Conservation (phyloP, 768 basidiomycete species). For the Macrolepiota dolichaula region DNA sequence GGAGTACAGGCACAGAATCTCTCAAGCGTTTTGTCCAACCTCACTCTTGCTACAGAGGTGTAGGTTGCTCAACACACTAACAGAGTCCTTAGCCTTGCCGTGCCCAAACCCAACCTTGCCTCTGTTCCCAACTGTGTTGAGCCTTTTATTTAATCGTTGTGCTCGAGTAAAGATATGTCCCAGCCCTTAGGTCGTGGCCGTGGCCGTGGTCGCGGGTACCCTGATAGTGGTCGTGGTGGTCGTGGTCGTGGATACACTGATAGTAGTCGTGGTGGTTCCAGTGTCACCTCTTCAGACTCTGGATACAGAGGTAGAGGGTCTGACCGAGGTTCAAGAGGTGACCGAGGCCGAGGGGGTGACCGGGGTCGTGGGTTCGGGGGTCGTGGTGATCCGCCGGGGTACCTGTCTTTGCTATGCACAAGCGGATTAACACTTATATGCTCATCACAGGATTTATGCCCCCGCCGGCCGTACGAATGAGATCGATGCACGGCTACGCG, state of each 20-base stretch:
- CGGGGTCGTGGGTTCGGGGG: slow-evolving; percentile 19
- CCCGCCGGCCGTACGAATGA: slow-evolving; percentile 30
- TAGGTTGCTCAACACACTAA: slow-evolving; percentile 6
- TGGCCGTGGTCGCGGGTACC: slow-evolving; percentile 2
- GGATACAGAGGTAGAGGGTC: slow-evolving; percentile 21
- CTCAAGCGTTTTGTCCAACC: slow-evolving; percentile 5
- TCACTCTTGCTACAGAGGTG: background rate
- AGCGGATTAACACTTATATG: slow-evolving; percentile 7
- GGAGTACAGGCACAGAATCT: too few species aligned
- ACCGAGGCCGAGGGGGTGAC: slow-evolving; percentile 34
- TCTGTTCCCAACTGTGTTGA: too few species aligned
- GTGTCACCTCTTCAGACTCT: background rate
- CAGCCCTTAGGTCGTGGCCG: too few species aligned
- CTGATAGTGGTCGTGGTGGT: background rate
- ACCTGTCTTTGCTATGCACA: background rate
- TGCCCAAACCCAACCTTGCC: too few species aligned
- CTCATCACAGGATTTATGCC: slow-evolving; percentile 26
- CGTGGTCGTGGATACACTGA: slow-evolving; percentile 1
- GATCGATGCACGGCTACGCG: slow-evolving; percentile 40
- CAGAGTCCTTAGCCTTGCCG: background rate
- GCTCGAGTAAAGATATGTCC: too few species aligned
- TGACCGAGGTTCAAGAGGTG: slow-evolving; percentile 36
- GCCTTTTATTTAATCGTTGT: too few species aligned
- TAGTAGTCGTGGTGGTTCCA: background rate
- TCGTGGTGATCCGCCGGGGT: slow-evolving; percentile 33